Evolutionary conservation across 768 basidiomycete genomes (phyloP), one percentile per base, ranked within the genome.

Genomic region (Panaeolus papilionaceus): DNA sequence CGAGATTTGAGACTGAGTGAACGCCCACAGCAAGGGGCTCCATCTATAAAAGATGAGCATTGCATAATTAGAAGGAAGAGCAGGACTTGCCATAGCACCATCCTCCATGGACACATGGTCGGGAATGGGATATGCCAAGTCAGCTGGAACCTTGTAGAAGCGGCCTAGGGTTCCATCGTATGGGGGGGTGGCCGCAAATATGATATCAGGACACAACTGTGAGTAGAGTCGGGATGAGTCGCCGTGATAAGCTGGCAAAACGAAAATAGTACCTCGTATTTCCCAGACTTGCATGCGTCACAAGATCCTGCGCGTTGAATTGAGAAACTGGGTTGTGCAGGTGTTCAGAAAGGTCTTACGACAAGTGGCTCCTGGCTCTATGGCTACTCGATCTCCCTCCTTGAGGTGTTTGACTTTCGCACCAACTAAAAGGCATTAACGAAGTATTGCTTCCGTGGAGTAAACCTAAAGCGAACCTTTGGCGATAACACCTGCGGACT

Each of bases 11-110:
- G 38, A 98, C 91, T 0, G 95, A 91, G 78, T 98, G 96, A 12
- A 98, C 86, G 3, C 89, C 97, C 28, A 98, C 97, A 26, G 96
- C 89, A 45, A 98, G 87, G 4, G 97, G 97, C 77, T 98, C 97
- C 82, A 98, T 95, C 94, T 95, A 67, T 23, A 62, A 65, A 16
- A 61, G 61, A 61, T 54, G 39, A 40, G 47, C 26, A 45, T 42
- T 61, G 8, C 38, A 38, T 20, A 40, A n/a, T 4, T 16, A 45
- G 44, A 33, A 26, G 26, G 14, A 37, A 63, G 20, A 33, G 45
- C 20, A 70, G 16, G 11, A 58, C 67, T 42, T 81, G 93, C 93
- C 93, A 98, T 92, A 6, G 97, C 96, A 38, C 96, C 97, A 75
- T 99, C 96, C 78, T 97, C 96, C 14, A 97, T 86, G 20, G 91